Evolutionary conservation across 2,329 filamentous ascomycete species (phyloP).

Genomic region (Periconia digitata): DNA sequence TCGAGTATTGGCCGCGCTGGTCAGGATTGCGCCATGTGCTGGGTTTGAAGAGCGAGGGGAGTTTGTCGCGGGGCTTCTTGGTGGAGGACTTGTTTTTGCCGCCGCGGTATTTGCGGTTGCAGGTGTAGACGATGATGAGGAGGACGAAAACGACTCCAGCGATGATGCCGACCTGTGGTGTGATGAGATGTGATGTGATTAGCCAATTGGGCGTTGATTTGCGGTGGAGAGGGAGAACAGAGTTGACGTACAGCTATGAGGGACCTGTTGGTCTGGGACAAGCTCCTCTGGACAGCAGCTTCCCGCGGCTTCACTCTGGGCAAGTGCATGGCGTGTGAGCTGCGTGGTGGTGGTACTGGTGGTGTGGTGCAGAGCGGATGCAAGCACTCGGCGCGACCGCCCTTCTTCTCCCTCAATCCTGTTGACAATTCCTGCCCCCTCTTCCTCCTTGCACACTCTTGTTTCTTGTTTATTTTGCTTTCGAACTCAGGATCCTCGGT

Average conservation of each 20-base stretch:
- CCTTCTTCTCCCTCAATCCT: background rate
- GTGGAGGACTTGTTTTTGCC: background rate
- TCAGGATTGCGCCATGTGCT: slow-evolving; percentile 23
- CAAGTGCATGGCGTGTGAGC: slow-evolving; percentile 36
- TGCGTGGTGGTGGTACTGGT: too few species aligned
- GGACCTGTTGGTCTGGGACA: slow-evolving; percentile 23
- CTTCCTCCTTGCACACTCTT: background rate
- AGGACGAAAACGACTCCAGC: slow-evolving; percentile 32
- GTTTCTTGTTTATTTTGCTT: background rate
- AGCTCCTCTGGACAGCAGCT: slow-evolving; percentile 17
- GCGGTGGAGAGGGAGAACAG: background rate
- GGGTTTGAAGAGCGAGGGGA: slow-evolving; percentile 30
- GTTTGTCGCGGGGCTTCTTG: slow-evolving; percentile 18
- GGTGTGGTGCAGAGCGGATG: too few species aligned
- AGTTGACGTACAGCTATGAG: slow-evolving; percentile 34
- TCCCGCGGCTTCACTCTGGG: slow-evolving; percentile 23
- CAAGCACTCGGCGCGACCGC: too few species aligned
- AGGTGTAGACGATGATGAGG: slow-evolving; percentile 34
- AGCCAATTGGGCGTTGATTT: background rate
- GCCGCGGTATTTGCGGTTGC: background rate
- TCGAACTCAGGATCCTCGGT: too few species aligned
- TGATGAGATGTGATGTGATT: slow-evolving; percentile 11
- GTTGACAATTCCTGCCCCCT: background rate
- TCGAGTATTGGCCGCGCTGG: slow-evolving; percentile 35
- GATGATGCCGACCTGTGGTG: slow-evolving; percentile 35